Percentiles rank a stretch among this genome's conserved stretches.
phyloP scores from a whole-genome alignment of 169 alveolate species.

The Eimeria praecox region DNA sequence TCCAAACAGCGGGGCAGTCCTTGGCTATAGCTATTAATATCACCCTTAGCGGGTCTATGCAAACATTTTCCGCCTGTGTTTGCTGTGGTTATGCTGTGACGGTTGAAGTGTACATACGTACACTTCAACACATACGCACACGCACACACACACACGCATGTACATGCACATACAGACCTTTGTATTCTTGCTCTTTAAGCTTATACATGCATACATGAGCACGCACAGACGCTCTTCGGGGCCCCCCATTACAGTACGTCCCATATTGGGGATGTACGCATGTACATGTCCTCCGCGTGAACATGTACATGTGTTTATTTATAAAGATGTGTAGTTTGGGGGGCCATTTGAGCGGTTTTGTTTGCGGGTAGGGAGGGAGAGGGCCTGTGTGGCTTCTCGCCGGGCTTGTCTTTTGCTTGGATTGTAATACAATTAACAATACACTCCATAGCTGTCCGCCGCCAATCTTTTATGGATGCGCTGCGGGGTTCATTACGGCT shows the following conservation, averaged over 20 bases:
- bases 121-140: background rate
- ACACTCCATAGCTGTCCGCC: background rate
- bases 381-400: background rate
- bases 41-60: too few relatives aligned
- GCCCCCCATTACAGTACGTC: background rate
- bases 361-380: background rate
- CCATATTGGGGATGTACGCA: background rate
- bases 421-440: background rate
- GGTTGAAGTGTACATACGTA: background rate
- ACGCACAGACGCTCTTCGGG: background rate
- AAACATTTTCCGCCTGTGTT: background rate
- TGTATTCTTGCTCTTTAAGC: background rate
- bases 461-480: background rate
- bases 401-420: background rate
- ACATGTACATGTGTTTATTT: background rate
- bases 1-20: conserved; percentile 57
- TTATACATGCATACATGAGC: background rate
- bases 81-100: background rate
- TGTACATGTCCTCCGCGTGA: background rate
- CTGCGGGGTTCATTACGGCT: background rate
- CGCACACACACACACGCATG: background rate
- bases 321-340: background rate
- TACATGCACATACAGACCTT: too few relatives aligned
- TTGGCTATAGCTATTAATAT: conserved; percentile 32
- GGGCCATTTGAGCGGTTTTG: background rate